phyloP scores from a whole-genome alignment of 352 stramenopile genomes.

The Phytophthora fragariaefolia region DNA sequence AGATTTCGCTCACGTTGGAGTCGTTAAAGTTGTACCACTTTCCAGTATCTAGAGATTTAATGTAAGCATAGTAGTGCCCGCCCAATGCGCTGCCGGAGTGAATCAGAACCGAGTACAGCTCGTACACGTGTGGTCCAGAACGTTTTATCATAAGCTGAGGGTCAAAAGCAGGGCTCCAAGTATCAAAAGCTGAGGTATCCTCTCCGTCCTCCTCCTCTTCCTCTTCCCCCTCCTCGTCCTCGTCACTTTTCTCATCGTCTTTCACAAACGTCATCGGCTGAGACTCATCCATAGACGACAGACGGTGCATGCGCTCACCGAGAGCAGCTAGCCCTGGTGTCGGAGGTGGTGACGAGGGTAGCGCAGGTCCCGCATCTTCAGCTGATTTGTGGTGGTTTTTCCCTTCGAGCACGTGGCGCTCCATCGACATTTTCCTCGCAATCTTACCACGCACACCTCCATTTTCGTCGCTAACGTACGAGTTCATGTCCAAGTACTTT shows the following conservation, averaged over 20 bases:
- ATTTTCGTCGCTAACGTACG: conserved; percentile 72
- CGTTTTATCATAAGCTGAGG: conserved; percentile 64
- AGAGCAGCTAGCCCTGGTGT: conserved; percentile 16
- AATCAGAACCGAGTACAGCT: conserved; percentile 93
- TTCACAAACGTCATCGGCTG: conserved; percentile 53
- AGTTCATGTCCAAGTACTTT: conserved; percentile 92
- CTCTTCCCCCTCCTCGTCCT: conserved; percentile 13
- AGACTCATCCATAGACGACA: conserved; percentile 83
- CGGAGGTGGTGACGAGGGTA: conserved; percentile 29
- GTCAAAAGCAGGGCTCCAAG: conserved; percentile 79
- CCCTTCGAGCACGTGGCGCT: conserved; percentile 77
- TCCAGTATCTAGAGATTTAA: conserved; percentile 83
- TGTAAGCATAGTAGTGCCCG: conserved; percentile 96
- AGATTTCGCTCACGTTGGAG: conserved; percentile 80
- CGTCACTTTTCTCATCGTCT: conserved; percentile 27
- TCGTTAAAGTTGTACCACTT: conserved; percentile 93
- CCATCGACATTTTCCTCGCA: conserved; percentile 88
- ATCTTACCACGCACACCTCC: conserved; percentile 59
- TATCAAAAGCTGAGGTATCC: conserved; percentile 46
- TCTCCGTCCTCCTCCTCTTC: conserved; percentile 26
- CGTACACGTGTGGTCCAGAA: conserved; percentile 83
- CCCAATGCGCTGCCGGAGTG: conserved; percentile 92
- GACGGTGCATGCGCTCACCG: conserved; percentile 38
- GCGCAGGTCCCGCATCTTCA: conserved; percentile 17
- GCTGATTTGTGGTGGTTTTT: conserved; percentile 32